A percentile compares a stretch with the other conserved stretches of the same genome.
These are phyloP conservation scores for Wickerhamomyces chambardii DNA, from an alignment of 805 yeast genomes.

Conservation along the genomic window DNA sequence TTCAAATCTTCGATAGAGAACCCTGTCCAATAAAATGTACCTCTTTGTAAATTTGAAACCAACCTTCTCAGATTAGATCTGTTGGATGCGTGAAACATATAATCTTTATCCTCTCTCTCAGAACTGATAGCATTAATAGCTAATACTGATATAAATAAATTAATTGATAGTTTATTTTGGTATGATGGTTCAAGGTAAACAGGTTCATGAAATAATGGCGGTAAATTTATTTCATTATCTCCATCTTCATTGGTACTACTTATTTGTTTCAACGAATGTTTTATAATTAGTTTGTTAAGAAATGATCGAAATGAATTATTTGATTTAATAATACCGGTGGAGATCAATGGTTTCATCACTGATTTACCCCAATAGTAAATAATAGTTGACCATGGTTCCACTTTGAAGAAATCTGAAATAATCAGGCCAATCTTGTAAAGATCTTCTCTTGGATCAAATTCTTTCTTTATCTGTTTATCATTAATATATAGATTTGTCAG, in stretches of 20 bases:
- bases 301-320: conserved; percentile 30
- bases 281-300: conserved; percentile 38
- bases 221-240: conserved; percentile 46
- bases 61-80: conserved; percentile 43
- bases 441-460: conserved; percentile 45
- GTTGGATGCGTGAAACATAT: conserved; percentile 61
- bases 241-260: no score
- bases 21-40: conserved; percentile 73
- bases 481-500: conserved; percentile 44
- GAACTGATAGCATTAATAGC: conserved; percentile 72
- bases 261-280: conserved; percentile 48
- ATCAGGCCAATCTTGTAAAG: conserved; percentile 42
- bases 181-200: conserved; percentile 52
- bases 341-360: conserved; percentile 40
- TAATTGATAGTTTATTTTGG: conserved; percentile 52
- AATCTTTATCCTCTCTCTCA: conserved; percentile 56
- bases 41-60: conserved; percentile 52
- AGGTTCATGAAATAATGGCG: conserved; percentile 49
- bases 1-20: conserved; percentile 52
- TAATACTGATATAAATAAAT: conserved; percentile 55
- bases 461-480: conserved; percentile 22
- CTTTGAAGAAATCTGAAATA: conserved; percentile 41
- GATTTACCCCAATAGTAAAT: conserved; percentile 36
- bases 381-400: conserved; percentile 48
- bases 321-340: conserved; percentile 29